phyloP scores from a whole-genome alignment of 2,329 filamentous ascomycete species.

The Fusarium pseudocircinatum region DNA sequence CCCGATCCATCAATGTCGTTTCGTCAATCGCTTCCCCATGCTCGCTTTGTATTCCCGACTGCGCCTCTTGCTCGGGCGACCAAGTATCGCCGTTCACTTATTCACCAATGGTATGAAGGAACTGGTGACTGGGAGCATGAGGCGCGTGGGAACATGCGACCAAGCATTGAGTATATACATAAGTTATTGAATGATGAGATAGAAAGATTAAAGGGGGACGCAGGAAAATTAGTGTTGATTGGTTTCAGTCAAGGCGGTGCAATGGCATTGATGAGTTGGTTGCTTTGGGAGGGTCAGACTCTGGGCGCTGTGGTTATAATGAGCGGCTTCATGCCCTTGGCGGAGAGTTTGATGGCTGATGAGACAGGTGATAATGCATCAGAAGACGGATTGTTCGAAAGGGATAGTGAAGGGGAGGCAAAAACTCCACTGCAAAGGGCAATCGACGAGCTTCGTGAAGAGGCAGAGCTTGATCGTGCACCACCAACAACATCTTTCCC shows the following conservation, averaged over 20 bases:
- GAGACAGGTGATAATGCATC: background rate
- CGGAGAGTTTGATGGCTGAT: slow-evolving; percentile 41
- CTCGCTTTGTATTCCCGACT: slow-evolving; percentile 62
- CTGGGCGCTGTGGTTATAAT: slow-evolving; percentile 55
- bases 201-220: slow-evolving; percentile 46
- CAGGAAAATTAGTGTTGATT: slow-evolving; percentile 55
- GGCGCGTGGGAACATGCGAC: slow-evolving; percentile 49
- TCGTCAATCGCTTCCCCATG: slow-evolving; percentile 50
- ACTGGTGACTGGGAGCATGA: slow-evolving; percentile 49
- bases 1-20: slow-evolving; percentile 34
- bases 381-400: slow-evolving; percentile 37
- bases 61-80: slow-evolving; percentile 51
- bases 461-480: slow-evolving; percentile 39
- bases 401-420: background rate
- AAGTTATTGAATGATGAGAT: slow-evolving; percentile 50
- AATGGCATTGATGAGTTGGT: slow-evolving; percentile 52
- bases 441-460: slow-evolving; percentile 42
- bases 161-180: slow-evolving; percentile 54
- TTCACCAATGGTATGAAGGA: slow-evolving; percentile 51
- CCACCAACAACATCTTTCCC: background rate
- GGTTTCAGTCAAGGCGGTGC: slow-evolving; percentile 66
- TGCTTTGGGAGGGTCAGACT: slow-evolving; percentile 55
- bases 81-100: slow-evolving; percentile 46
- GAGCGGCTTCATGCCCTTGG: slow-evolving; percentile 58
- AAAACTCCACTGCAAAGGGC: slow-evolving; percentile 30